Conservation (phyloP, 1,139 yeast species). For the Hanseniaspora sp. region DNA sequence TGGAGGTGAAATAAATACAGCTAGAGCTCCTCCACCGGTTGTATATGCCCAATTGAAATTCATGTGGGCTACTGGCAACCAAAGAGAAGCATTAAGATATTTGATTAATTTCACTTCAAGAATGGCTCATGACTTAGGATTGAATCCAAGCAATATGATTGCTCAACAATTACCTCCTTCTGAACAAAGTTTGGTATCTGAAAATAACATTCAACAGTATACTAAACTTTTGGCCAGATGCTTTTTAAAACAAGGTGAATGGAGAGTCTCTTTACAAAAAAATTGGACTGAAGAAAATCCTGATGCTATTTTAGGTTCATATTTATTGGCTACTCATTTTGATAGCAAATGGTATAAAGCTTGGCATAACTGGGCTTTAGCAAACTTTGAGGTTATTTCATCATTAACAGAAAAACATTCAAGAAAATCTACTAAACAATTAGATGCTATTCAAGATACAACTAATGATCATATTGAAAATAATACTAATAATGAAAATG, state of each 20-base stretch:
- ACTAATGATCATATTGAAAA: conserved; percentile 24
- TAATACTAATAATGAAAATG: conserved; percentile 18
- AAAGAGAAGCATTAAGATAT: conserved; percentile 73
- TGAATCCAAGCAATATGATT: conserved; percentile 69
- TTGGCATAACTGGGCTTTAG: conserved; percentile 99
- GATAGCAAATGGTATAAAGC: conserved; percentile 94
- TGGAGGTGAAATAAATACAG: conserved; percentile 42
- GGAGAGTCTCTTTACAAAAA: conserved; percentile 76
- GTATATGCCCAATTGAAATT: conserved; percentile 93
- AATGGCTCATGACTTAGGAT: conserved; percentile 77
- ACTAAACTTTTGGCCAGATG: conserved; percentile 87
- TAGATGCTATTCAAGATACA: conserved; percentile 17
- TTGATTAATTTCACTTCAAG: conserved; percentile 82
- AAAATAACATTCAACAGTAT: conserved; percentile 60
- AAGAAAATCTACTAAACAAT: conserved; percentile 17
- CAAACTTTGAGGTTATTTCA: conserved; percentile 89
- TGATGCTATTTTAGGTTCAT: conserved; percentile 82
- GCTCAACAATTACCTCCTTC: conserved; percentile 59
- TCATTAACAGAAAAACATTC: conserved; percentile 33
- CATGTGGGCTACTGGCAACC: conserved; percentile 93
- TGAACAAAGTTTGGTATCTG: conserved; percentile 31
- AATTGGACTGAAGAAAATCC: conserved; percentile 60
- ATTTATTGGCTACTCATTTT: conserved; percentile 85
- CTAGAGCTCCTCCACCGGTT: conserved; percentile 87
- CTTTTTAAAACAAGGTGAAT: conserved; percentile 93